These are phyloP conservation scores for Creolimax fragrantissima DNA, from an alignment of 78 protist genomes.

Conservation along the genomic window DNA sequence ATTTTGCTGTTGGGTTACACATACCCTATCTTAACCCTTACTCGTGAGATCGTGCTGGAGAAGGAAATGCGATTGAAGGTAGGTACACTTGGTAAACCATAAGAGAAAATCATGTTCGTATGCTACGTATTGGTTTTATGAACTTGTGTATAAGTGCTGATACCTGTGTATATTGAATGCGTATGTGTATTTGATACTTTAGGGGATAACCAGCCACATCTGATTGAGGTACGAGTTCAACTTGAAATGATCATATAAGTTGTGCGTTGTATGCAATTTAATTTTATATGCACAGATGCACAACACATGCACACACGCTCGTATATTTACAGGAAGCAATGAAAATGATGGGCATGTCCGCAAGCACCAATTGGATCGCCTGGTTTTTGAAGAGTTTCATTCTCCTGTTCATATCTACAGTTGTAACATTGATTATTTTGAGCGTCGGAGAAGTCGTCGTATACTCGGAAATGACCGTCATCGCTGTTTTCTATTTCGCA, in stretches of 20 bases:
- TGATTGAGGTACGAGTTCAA: too few relatives aligned
- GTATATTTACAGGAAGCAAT: constrained; percentile 13
- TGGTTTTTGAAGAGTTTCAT: constrained; percentile 3
- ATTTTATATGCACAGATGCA: too few relatives aligned
- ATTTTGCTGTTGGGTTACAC: neutral
- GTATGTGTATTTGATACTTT: too few relatives aligned
- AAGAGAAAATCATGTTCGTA: too few relatives aligned
- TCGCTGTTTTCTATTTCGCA: neutral
- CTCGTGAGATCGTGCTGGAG: constrained; percentile 10
- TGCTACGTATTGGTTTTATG: too few relatives aligned
- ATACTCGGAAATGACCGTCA: neutral
- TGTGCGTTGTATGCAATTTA: too few relatives aligned
- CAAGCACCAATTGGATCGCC: neutral
- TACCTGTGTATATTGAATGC: too few relatives aligned
- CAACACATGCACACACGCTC: too few relatives aligned
- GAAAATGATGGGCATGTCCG: constrained; percentile 2
- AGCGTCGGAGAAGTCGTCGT: neutral
- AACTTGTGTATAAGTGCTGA: too few relatives aligned
- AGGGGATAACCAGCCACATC: too few relatives aligned
- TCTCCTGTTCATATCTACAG: neutral
- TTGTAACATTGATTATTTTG: neutral
- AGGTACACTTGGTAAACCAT: too few relatives aligned
- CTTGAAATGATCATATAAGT: too few relatives aligned
- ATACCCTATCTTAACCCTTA: neutral
- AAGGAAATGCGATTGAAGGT: constrained; percentile 15